These are phyloP conservation scores for Huntiella moniliformis DNA, from an alignment of 2,329 filamentous ascomycete genomes.

Conservation along the genomic window DNA sequence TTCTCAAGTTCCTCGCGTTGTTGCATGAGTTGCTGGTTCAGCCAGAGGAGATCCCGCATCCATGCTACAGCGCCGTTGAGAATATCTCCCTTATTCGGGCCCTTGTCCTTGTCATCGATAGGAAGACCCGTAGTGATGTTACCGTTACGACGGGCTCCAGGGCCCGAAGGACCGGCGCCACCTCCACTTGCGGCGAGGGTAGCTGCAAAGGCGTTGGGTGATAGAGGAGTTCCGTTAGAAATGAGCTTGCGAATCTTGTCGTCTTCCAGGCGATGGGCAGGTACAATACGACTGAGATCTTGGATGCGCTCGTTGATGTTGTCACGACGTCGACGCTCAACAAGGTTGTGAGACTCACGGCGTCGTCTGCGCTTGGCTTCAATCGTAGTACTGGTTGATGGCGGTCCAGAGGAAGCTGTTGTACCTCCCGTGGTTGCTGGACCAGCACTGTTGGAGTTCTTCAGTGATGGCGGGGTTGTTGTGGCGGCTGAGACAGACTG, in stretches of 20 bases:
- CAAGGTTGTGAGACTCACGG: constrained; percentile 87
- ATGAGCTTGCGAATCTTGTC: constrained; percentile 94
- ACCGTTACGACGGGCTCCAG: constrained; percentile 58
- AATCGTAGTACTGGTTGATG: neutral
- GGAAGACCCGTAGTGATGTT: constrained; percentile 87
- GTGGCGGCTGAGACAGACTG: constrained; percentile 46
- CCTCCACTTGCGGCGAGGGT: constrained; percentile 65
- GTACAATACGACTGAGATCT: constrained; percentile 83
- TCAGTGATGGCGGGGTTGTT: constrained; percentile 75
- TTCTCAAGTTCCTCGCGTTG: constrained; percentile 78
- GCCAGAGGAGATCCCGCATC: constrained; percentile 97
- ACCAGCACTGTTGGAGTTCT: constrained; percentile 20
- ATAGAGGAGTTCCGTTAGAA: constrained; percentile 76
- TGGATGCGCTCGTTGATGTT: constrained; percentile 99
- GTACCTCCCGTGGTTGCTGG: constrained; percentile 66
- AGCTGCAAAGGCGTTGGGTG: constrained; percentile 73
- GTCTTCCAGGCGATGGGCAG: constrained; percentile 79
- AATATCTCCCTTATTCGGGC: constrained; percentile 96
- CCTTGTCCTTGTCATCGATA: constrained; percentile 94
- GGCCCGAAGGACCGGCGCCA: constrained; percentile 70
- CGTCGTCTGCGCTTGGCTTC: constrained; percentile 59
- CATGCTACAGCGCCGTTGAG: constrained; percentile 93
- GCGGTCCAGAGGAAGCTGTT: neutral
- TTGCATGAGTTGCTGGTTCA: constrained; percentile 74
- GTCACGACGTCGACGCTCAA: constrained; percentile 83